These are phyloP conservation scores for Termitomyces sp. DNA, from an alignment of 768 basidiomycete species.

Conservation along the genomic window DNA sequence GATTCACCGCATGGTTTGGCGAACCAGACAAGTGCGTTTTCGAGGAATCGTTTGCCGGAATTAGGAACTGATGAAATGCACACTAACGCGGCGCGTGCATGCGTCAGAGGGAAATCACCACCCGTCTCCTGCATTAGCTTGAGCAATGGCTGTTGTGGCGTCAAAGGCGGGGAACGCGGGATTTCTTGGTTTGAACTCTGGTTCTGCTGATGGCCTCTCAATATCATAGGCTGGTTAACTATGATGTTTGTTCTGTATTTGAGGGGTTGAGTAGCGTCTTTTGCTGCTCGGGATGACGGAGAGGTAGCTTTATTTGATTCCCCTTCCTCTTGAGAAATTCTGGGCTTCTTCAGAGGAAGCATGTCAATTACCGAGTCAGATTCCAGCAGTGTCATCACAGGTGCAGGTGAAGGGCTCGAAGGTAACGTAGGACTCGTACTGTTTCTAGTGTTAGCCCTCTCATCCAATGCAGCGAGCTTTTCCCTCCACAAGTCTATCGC, in stretches of 20 bases:
- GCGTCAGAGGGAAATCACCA: background rate
- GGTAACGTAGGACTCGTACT: background rate
- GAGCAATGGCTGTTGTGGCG: background rate
- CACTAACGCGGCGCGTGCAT: background rate
- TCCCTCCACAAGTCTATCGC: conserved; percentile 36
- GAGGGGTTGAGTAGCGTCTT: background rate
- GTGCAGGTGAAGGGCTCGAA: background rate
- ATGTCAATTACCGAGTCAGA: background rate
- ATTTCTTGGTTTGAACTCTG: background rate
- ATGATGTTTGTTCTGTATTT: background rate
- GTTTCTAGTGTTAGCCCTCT: conserved; percentile 3
- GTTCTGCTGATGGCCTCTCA: background rate
- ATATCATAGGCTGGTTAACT: background rate
- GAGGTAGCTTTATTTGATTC: background rate
- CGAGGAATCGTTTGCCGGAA: conserved; percentile 2
- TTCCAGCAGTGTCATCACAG: background rate
- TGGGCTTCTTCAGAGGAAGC: background rate
- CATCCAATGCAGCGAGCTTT: conserved; percentile 26
- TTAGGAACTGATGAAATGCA: background rate
- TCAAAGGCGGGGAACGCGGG: background rate
- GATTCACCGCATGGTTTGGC: conserved; percentile 15
- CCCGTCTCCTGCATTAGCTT: background rate
- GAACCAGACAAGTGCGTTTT: conserved; percentile 25
- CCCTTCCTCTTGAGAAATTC: background rate
- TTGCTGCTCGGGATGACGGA: background rate